These are phyloP conservation scores for Chamaecrista fasciculata DNA, from an alignment of 306 rosid genomes.

Conservation along the genomic window DNA sequence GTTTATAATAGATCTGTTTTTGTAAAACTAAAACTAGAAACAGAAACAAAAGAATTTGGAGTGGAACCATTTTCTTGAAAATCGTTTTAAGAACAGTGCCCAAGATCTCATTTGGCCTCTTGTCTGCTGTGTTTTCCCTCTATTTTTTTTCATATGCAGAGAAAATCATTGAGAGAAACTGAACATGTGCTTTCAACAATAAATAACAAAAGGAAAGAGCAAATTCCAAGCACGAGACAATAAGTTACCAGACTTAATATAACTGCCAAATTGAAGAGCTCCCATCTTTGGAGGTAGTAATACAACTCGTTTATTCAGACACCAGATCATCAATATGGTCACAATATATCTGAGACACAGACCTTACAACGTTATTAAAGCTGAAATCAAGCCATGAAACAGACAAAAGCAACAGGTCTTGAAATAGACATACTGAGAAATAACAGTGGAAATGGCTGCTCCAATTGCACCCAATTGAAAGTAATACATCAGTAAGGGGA, in stretches of 20 bases:
- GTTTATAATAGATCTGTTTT: constrained; percentile 1
- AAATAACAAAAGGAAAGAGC: constrained; percentile 2
- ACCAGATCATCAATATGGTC: constrained; percentile 76
- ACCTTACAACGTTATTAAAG: constrained; percentile 20
- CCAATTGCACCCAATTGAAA: constrained; percentile 81
- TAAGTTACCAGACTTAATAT: constrained; percentile 74
- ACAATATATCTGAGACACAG: constrained; percentile 67
- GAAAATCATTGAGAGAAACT: neutral
- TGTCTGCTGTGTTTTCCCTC: constrained; percentile 15
- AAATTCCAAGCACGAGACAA: constrained; percentile 17
- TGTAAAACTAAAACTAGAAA: constrained; percentile 2
- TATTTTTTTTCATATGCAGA: neutral
- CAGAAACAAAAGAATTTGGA: neutral
- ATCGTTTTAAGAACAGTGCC: neutral
- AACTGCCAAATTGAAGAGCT: constrained; percentile 79
- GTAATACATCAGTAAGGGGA: constrained; percentile 77
- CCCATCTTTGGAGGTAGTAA: constrained; percentile 88
- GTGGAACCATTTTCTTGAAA: neutral
- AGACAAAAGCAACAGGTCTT: constrained; percentile 25
- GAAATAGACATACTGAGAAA: constrained; percentile 80
- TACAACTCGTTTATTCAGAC: constrained; percentile 63
- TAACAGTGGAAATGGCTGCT: constrained; percentile 85
- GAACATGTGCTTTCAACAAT: constrained; percentile 18
- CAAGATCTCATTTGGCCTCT: constrained; percentile 22
- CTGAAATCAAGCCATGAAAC: constrained; percentile 24